Evolutionary conservation across 1,139 yeast species (phyloP), one percentile per base, ranked within the genome.

Genomic region (Hansenula sp.): DNA sequence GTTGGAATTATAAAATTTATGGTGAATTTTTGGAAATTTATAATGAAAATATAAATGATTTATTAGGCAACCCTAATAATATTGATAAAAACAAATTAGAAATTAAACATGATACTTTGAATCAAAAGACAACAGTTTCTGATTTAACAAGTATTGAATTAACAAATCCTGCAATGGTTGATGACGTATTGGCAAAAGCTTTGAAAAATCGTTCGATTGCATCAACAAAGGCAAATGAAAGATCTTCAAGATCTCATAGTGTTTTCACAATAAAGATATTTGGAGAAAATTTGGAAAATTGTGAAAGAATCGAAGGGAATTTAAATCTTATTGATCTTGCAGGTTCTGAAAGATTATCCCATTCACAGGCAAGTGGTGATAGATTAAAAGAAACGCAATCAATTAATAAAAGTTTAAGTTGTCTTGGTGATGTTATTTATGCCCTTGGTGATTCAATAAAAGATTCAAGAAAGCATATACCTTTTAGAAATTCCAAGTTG

Each of bases 11-110:
- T 62, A 62, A 67, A 18, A 64, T 90, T 5, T 69, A 67, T 35
- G 96, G 96, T 2, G 93, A 87, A 60, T 88, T 89, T 60, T 69
- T 93, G 38, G 98, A 93, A 62, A 89, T 93, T 39, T 91, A 93
- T 67, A 91, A 91, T 58, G 98, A 93, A 51, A 73, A 68, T 18
- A 77, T 93, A 37, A 70, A 78, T 32, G 99, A 93, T 62, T 67
- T 93, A 44, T 67, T 89, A 31, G 55, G 60, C 2, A 45, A 47
- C 5, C 52, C 50, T 10, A 46, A 58, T 1, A 60, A 57, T 12
- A 45, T 24, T 44, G 62, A 58, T 13, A 54, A 59, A 28, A 44
- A 47, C 8, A 84, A 77, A 53, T 79, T 77, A 57, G 96, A 88
- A 50, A 86, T 89, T 46, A 77, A 86, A 47, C 96, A 89, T 58